Evolutionary conservation across 306 rosid species (phyloP).

Genomic region (Quercus agrifolia): DNA sequence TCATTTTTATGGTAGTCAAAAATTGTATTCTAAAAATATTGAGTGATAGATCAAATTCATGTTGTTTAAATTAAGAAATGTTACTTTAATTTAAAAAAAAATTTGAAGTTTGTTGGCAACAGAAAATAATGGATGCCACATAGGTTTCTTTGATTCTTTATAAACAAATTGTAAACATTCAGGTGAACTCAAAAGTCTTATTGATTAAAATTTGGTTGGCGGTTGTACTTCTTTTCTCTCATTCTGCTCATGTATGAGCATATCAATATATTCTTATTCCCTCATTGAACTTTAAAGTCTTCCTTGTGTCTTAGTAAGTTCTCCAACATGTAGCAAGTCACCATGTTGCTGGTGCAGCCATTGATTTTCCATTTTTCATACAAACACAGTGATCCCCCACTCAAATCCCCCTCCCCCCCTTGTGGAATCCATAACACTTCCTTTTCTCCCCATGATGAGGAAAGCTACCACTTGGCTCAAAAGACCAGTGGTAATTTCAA

Average conservation of each 20-base stretch:
- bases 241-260: neutral
- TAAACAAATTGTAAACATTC: neutral
- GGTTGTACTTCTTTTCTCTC: neutral
- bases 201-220: neutral
- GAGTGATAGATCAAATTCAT: neutral
- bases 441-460: neutral
- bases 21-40: neutral
- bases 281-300: neutral
- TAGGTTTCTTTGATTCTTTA: neutral
- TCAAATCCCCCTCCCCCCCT: neutral
- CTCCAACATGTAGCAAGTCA: neutral
- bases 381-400: neutral
- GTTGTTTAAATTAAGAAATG: neutral
- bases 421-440: neutral
- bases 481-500: neutral
- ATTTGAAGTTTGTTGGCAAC: neutral
- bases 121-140: neutral
- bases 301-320: neutral
- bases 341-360: neutral
- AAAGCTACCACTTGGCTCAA: neutral
- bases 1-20: constrained; percentile 6
- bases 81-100: neutral
- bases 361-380: neutral
- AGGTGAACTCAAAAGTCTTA: neutral
- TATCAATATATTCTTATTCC: neutral